Conservation (phyloP, 371 early-diverging fungal species). For the Mucor mucedo region DNA sequence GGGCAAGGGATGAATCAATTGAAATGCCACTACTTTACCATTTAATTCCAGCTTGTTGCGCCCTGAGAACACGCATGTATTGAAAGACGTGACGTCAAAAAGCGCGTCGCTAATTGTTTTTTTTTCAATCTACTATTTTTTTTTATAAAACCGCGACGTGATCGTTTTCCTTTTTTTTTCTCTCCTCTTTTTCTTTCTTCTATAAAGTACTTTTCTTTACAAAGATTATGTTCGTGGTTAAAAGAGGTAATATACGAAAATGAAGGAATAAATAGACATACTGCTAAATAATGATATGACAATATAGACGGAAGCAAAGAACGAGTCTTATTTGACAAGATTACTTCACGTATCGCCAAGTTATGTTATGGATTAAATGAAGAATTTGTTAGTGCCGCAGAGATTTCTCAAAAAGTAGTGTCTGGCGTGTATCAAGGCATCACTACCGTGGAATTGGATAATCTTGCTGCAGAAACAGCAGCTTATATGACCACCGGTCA, state of each 20-base stretch:
- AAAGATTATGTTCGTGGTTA: constrained; percentile 73
- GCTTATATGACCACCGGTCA: constrained; percentile 98
- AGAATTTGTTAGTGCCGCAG: constrained; percentile 90
- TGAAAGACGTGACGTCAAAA: constrained; percentile 21
- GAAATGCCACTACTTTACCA: no score
- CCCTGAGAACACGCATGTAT: no score
- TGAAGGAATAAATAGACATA: constrained; percentile 1
- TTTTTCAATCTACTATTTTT: background rate
- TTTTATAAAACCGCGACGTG: constrained; percentile 29
- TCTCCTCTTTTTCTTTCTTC: constrained; percentile 9
- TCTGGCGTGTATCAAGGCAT: constrained; percentile 97
- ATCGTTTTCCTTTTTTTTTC: constrained; percentile 11
- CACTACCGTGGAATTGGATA: constrained; percentile 95
- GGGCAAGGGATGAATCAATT: no score
- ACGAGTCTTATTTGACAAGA: constrained; percentile 93
- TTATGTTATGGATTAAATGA: constrained; percentile 94
- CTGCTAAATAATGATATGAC: background rate
- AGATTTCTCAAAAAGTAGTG: constrained; percentile 95
- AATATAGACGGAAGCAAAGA: constrained; percentile 84
- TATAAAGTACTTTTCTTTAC: constrained; percentile 2
- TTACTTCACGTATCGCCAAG: constrained; percentile 87
- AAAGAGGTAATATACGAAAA: constrained; percentile 60
- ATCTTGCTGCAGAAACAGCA: constrained; percentile 96
- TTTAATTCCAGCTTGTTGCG: no score
- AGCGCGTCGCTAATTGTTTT: constrained; percentile 21